A percentile compares a stretch with the other conserved stretches of the same genome.
Evolutionary conservation across 2,329 filamentous ascomycete species (phyloP).

Genomic region (Colletotrichum trifolii): DNA sequence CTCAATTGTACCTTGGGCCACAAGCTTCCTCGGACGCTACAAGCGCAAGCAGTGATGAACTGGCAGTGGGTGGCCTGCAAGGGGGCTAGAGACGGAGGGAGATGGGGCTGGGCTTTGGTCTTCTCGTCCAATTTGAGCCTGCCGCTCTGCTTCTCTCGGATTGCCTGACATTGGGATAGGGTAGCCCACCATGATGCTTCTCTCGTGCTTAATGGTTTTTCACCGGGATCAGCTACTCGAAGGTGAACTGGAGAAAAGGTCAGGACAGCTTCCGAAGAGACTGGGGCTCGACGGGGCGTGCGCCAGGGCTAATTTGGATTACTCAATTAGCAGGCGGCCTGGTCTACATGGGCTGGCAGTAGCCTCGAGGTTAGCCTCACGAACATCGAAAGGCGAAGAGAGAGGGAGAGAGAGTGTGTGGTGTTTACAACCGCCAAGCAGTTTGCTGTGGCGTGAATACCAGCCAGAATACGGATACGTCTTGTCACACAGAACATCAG

Average conservation of each 20-base stretch:
- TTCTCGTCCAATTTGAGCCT: background rate
- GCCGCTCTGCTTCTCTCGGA: constrained; percentile 1
- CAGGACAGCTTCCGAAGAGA: background rate
- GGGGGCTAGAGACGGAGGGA: constrained; percentile 3
- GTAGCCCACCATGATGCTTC: no score
- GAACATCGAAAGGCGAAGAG: background rate
- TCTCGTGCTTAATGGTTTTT: background rate
- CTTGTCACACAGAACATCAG: no score
- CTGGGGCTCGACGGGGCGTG: constrained; percentile 4
- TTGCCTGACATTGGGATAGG: background rate
- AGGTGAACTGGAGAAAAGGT: background rate
- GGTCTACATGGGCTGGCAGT: background rate
- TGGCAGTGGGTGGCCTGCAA: constrained; percentile 3
- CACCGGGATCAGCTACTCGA: background rate
- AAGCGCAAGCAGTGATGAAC: background rate
- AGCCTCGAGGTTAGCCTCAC: background rate
- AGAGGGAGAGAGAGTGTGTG: no score
- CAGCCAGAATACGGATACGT: no score
- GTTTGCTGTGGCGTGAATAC: no score
- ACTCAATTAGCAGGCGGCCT: background rate
- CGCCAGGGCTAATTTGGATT: background rate
- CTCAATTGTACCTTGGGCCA: constrained; percentile 21
- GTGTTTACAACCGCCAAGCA: no score
- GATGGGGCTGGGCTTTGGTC: constrained; percentile 2
- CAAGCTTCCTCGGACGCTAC: constrained; percentile 20